Conservation (phyloP, 1,284 basidiomycete species). For the Inonotus obliquus region DNA sequence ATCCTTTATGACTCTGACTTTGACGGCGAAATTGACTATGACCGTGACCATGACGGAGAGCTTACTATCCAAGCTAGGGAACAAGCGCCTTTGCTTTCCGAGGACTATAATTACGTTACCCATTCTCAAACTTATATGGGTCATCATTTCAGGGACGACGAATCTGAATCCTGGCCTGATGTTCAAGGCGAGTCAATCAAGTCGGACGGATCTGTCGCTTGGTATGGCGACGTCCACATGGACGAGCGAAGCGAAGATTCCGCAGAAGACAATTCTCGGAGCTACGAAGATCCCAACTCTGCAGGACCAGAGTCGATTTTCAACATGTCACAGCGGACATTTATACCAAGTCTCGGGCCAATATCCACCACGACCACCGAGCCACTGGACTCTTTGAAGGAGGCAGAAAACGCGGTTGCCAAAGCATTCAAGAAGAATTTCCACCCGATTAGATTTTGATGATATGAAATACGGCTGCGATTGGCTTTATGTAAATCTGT, state of each 20-base stretch:
- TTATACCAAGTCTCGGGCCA: not conserved
- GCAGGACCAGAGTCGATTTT: not conserved
- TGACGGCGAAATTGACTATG: not conserved
- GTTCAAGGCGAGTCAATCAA: not conserved
- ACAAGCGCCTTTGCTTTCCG: not conserved
- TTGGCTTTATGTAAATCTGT: not conserved
- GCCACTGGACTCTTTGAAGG: conserved; percentile 1
- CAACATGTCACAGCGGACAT: not conserved
- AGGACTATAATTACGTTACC: no score
- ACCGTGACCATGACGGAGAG: not conserved
- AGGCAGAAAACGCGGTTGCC: conserved; percentile 20
- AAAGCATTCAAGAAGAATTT: conserved; percentile 6
- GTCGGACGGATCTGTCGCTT: not conserved
- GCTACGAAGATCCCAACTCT: not conserved
- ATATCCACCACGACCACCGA: not conserved
- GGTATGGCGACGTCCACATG: not conserved
- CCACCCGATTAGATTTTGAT: conserved; percentile 14
- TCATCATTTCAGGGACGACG: not conserved
- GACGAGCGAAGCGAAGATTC: not conserved
- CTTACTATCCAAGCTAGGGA: not conserved
- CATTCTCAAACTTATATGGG: no score
- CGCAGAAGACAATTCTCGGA: not conserved
- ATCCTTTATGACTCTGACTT: not conserved
- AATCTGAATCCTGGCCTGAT: not conserved
- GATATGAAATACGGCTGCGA: not conserved